Evolutionary conservation across 2,329 filamentous ascomycete species (phyloP).

Genomic region (Claviceps maximensis): DNA sequence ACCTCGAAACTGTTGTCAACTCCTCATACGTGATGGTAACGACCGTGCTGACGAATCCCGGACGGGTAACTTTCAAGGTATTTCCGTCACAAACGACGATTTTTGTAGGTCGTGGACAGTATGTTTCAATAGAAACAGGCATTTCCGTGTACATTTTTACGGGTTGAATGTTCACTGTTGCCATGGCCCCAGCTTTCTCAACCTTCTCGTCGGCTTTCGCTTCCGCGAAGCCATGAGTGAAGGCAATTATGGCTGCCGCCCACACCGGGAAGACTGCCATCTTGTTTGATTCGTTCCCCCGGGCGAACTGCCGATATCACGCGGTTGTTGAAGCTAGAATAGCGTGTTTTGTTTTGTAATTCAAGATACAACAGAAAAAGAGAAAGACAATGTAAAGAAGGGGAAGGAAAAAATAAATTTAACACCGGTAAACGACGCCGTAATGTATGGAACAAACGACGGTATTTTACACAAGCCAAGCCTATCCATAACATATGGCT

Average conservation of each 20-base stretch:
- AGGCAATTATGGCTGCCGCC: constrained; percentile 1
- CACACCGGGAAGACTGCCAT: not conserved
- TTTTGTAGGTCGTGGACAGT: not conserved
- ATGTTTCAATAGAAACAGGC: not conserved
- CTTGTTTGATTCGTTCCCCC: not conserved
- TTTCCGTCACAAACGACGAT: constrained; percentile 1
- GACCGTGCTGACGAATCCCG: not conserved
- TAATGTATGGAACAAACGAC: not conserved
- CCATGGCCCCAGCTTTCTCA: not conserved
- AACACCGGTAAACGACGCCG: not conserved
- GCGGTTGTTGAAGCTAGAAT: not conserved
- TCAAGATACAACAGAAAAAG: not conserved
- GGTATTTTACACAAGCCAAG: not conserved
- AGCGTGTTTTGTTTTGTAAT: not conserved
- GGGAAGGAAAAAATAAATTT: not conserved
- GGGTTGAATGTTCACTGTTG: constrained; percentile 2
- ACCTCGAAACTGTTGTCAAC: not conserved
- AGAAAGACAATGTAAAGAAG: not conserved
- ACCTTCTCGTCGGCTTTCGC: constrained; percentile 1
- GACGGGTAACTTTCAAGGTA: not conserved
- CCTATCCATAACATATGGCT: not conserved
- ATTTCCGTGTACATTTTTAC: constrained; percentile 1
- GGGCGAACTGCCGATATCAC: not conserved
- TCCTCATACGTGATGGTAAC: constrained; percentile 3
- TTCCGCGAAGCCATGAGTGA: not conserved